A percentile compares a stretch with the other conserved stretches of the same genome.
Conservation (phyloP, 2,329 filamentous ascomycete genomes). For the Dissoconium aciculare region DNA sequence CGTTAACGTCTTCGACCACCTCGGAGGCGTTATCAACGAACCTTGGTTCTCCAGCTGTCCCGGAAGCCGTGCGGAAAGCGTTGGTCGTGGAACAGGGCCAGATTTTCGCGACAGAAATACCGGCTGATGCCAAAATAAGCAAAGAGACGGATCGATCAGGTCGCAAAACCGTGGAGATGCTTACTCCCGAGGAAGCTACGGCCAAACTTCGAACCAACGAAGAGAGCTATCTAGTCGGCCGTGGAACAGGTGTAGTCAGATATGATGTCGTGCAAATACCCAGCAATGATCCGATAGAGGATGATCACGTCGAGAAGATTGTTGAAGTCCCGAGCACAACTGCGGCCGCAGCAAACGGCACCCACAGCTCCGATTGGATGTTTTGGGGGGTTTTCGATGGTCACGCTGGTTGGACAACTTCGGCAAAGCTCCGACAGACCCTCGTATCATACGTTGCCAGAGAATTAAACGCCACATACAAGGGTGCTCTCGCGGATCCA, state of each 20-base stretch:
- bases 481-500: slow-evolving; percentile 47
- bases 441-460: slow-evolving; percentile 85
- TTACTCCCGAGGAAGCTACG: slow-evolving; percentile 86
- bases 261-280: slow-evolving; percentile 92
- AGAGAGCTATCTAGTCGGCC: slow-evolving; percentile 77
- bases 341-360: slow-evolving; percentile 39
- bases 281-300: slow-evolving; percentile 95
- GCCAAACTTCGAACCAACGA: slow-evolving; percentile 78
- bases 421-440: slow-evolving; percentile 82
- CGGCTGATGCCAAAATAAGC: slow-evolving; percentile 70
- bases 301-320: slow-evolving; percentile 96
- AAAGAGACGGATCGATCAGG: slow-evolving; percentile 79
- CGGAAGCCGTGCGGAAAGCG: slow-evolving; percentile 48
- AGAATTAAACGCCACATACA: slow-evolving; percentile 86
- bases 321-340: slow-evolving; percentile 63
- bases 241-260: slow-evolving; percentile 79
- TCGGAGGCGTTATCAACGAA: too few relatives aligned
- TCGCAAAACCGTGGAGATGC: slow-evolving; percentile 81
- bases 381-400: slow-evolving; percentile 99
- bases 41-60: too few relatives aligned
- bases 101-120: slow-evolving; percentile 73
- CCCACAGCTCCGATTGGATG: slow-evolving; percentile 78
- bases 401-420: slow-evolving; percentile 96
- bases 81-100: slow-evolving; percentile 82
- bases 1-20: slow-evolving; percentile 15